Conservation (phyloP, 2,329 filamentous ascomycete species). For the Aspergillus chevalieri region DNA sequence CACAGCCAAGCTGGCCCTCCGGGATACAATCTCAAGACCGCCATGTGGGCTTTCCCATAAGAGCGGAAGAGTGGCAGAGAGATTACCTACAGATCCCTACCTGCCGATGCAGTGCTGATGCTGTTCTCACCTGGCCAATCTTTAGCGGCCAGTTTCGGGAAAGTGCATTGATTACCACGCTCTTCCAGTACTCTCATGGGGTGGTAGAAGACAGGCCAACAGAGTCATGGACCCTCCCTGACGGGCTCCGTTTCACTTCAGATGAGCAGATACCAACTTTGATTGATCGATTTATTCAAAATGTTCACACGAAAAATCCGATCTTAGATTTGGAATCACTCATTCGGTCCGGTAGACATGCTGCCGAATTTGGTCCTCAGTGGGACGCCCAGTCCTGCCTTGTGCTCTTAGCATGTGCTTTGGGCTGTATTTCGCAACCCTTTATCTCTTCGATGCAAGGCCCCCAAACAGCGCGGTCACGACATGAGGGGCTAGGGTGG, state of each 20-base stretch:
- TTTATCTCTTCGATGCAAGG: constrained; percentile 10
- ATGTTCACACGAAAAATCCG: constrained; percentile 34
- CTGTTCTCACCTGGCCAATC: constrained; percentile 23
- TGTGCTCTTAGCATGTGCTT: constrained; percentile 25
- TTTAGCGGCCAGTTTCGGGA: constrained; percentile 14
- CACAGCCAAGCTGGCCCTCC: neutral
- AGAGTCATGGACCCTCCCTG: constrained; percentile 4
- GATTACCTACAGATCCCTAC: constrained; percentile 22
- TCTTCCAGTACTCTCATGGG: constrained; percentile 10
- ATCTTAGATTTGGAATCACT: constrained; percentile 27
- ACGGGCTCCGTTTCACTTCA: constrained; percentile 6
- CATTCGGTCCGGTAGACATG: constrained; percentile 13
- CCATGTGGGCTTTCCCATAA: constrained; percentile 1
- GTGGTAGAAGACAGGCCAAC: constrained; percentile 1
- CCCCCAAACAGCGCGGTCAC: constrained; percentile 1
- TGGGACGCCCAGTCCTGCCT: constrained; percentile 31
- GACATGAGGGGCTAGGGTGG: neutral
- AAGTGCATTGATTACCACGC: constrained; percentile 13
- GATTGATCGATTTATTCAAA: constrained; percentile 25
- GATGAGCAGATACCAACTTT: constrained; percentile 25
- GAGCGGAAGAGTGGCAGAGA: constrained; percentile 1
- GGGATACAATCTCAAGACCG: constrained; percentile 1
- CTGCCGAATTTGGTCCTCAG: constrained; percentile 20
- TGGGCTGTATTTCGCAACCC: constrained; percentile 22
- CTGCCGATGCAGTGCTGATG: constrained; percentile 18